phyloP scores from a whole-genome alignment of 169 alveolate species.

The Plasmodium chabaudi region DNA sequence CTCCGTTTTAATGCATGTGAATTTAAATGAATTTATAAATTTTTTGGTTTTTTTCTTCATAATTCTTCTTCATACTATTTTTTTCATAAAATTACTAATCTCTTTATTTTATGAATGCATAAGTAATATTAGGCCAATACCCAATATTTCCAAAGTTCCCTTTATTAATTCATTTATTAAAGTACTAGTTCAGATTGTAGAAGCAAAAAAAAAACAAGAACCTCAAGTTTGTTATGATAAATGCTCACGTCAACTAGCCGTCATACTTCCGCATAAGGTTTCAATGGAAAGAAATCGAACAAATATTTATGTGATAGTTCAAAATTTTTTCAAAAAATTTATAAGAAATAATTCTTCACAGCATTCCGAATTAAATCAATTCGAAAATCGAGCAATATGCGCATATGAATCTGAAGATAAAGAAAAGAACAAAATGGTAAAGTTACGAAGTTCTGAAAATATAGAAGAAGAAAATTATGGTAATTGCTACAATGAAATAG shows the following conservation, averaged over 20 bases:
- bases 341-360: not conserved
- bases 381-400: too few relatives aligned
- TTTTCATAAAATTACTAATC: constrained; percentile 50
- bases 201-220: constrained; percentile 74
- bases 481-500: not conserved
- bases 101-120: constrained; percentile 79
- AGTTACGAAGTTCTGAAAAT: not conserved
- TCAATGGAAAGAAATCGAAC: not conserved
- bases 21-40: constrained; percentile 58
- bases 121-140: constrained; percentile 74
- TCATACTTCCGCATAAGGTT: constrained; percentile 73
- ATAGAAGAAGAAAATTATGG: not conserved
- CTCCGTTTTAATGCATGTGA: constrained; percentile 75
- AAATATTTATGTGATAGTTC: not conserved
- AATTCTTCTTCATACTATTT: constrained; percentile 42
- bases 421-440: not conserved
- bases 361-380: not conserved
- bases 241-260: constrained; percentile 46
- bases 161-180: constrained; percentile 63
- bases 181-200: constrained; percentile 67
- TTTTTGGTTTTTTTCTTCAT: constrained; percentile 54
- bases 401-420: not conserved
- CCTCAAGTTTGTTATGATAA: constrained; percentile 79
- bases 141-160: constrained; percentile 75
- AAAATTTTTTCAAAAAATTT: not conserved